Evolutionary conservation across 768 basidiomycete genomes (phyloP), one percentile per base, ranked within the genome.

Genomic region (Paxillus rubicundulus): DNA sequence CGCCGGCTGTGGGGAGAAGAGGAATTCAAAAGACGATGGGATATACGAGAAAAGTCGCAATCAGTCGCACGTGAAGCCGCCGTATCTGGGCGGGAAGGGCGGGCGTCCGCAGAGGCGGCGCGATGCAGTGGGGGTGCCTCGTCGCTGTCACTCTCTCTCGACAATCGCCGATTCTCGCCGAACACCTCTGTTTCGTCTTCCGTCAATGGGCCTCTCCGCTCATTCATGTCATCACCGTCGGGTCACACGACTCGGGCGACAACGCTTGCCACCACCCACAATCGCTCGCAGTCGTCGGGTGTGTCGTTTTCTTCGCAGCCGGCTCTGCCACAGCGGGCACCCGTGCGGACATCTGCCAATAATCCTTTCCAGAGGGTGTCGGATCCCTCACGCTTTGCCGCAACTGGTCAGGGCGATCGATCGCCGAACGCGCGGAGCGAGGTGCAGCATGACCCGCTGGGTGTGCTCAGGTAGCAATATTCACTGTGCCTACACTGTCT

Each of bases 1-100:
- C 82, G 82, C 24, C 77, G 85, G 44, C 71, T 92, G 38, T 71
- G 84, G 50, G 79, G 83, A 32, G 85, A 83, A 54, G 75, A 71
- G 49, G 78, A 78, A 40, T 65, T 70, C 47, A 61, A 60, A 40
- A 75, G 70, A 60, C 74, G 74, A 61, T 66, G 69, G 59, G 72
- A 62, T 36, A 49, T 47, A 49, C 64, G 63, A 20, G 64, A 59
- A 48, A 58, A 59, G 47, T 65, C 58, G 16, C 61, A 59, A 24
- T 59, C 60, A 17, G 59, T 57, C 33, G 52, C 61, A 6, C 45
- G 50, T 39, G 52, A 58, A 20, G 43, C 45, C 38, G 43, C 57
- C 37, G 5, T 18, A n/a, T 17, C 46, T 32, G 41, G 78, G 43
- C 75, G 83, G 39, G 80, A 83, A 66, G 72, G 70, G 27, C 76